Conservation (phyloP, 2,329 filamentous ascomycete species). For the Aureobasidium mangrovei region DNA sequence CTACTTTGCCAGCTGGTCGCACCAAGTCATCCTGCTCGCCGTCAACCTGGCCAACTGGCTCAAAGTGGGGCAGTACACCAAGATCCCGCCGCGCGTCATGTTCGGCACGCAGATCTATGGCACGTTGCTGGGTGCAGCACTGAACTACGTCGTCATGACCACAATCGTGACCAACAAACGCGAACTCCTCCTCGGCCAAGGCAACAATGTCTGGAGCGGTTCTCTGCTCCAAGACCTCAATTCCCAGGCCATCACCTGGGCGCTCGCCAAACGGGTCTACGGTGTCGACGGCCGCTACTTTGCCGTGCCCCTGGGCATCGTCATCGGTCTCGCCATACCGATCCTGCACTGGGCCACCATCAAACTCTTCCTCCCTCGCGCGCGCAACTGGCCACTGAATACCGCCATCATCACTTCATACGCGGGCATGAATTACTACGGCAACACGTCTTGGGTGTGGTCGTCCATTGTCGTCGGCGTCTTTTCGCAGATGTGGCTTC, state of each 20-base stretch:
- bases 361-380: not conserved
- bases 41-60: slow-evolving; percentile 45
- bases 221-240: not conserved
- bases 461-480: slow-evolving; percentile 13
- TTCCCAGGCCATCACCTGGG: slow-evolving; percentile 12
- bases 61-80: slow-evolving; percentile 10
- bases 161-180: slow-evolving; percentile 13
- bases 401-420: slow-evolving; percentile 14
- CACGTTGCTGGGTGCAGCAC: slow-evolving; percentile 45
- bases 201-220: slow-evolving; percentile 11
- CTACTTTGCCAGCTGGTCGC: slow-evolving; percentile 42
- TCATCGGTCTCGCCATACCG: slow-evolving; percentile 13
- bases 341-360: not conserved
- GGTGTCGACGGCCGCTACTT: slow-evolving; percentile 12
- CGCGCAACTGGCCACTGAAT: slow-evolving; percentile 12
- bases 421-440: slow-evolving; percentile 11
- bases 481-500: slow-evolving; percentile 14
- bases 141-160: slow-evolving; percentile 48
- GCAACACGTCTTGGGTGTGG: slow-evolving; percentile 14
- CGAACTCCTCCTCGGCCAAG: slow-evolving; percentile 12
- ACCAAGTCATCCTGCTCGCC: slow-evolving; percentile 45
- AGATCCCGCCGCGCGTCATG: slow-evolving; percentile 29
- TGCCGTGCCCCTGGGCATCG: slow-evolving; percentile 10
- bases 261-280: slow-evolving; percentile 10
- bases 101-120: slow-evolving; percentile 49